These are phyloP conservation scores for Lactifluus volemus DNA, from an alignment of 768 basidiomycete species.

Conservation along the genomic window DNA sequence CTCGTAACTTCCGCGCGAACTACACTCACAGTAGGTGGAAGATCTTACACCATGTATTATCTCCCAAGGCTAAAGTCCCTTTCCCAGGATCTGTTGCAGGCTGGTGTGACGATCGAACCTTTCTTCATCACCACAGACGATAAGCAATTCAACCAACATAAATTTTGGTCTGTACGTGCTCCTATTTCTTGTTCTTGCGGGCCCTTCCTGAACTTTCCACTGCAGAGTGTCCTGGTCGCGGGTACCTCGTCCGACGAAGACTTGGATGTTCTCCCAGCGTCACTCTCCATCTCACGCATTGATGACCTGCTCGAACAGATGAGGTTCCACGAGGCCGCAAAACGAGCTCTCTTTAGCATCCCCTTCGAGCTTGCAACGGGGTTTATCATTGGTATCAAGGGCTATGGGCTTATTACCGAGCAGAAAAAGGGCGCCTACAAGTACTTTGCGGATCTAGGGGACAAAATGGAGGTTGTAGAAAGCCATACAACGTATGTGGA, in stretches of 20 bases:
- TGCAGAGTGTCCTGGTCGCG: constrained; percentile 51
- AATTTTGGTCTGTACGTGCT: constrained; percentile 67
- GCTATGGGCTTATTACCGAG: constrained; percentile 85
- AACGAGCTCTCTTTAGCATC: constrained; percentile 73
- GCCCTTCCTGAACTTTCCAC: neutral
- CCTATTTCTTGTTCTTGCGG: neutral
- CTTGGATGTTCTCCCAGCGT: constrained; percentile 45
- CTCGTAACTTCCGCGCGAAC: constrained; percentile 62
- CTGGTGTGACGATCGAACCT: constrained; percentile 72
- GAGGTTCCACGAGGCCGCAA: constrained; percentile 75
- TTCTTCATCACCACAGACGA: constrained; percentile 76
- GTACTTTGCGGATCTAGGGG: constrained; percentile 75
- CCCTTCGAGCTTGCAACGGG: constrained; percentile 72
- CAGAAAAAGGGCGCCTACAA: constrained; percentile 78
- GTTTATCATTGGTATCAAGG: constrained; percentile 74
- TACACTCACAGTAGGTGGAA: constrained; percentile 49
- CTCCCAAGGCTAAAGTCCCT: neutral
- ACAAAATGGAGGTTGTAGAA: constrained; percentile 66
- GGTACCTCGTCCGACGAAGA: constrained; percentile 47
- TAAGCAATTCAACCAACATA: constrained; percentile 59
- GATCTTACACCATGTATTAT: neutral
- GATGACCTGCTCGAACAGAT: constrained; percentile 73
- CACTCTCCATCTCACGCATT: constrained; percentile 68
- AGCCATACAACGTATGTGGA: constrained; percentile 69
- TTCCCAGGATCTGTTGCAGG: constrained; percentile 67